Base-by-base conservation (phyloP, 1,284 basidiomycete genomes). In the Austroboletus novae-zelandiae region DNA sequence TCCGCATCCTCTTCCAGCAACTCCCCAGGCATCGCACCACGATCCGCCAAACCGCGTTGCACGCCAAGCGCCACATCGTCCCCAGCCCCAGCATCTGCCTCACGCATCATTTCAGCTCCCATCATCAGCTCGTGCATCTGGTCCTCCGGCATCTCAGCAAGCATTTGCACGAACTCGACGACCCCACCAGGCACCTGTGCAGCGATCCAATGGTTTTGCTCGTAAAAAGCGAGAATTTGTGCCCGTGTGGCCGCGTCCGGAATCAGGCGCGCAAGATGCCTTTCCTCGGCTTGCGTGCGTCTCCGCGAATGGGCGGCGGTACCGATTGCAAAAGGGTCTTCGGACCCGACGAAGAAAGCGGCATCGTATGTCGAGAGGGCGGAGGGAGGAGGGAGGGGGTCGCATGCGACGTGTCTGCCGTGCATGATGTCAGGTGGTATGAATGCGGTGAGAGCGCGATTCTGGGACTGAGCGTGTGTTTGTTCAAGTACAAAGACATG, bases 401-500 rank as follows among this genome's bases (percentile, higher is more conserved):
- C 92, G 57, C 86, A 94, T 4, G 86, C 81, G 46, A 91, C 72
- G 15, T 80, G 74, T 54, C 81, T 79, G 13, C 69, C 68, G 17
- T 72, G 64, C n/a, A 77, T 65, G 9, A 83, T 67, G 3, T 70
- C 57, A 2, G 76, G 72, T 0, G 89, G 90, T 50, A 93, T 75
- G 71, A 91, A 94, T 1, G 82, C 74, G 47, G 87, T 79, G 7
- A 89, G 67, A 29, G 43, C 43, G 10, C 76, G 74, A 11, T 79
- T 76, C 46, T 62, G 65, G 5, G 64, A 50, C 43, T 64, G 62
- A 25, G 60, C 60, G 52, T 79, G 81, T 30, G 77, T 75, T 10
- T 81, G 75, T 56, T 88, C 84, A 48, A 84, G 79, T 17, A 91
- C 85, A 44, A 87, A 72, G 17, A 91, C 71, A 63, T 94, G 91